Percentiles rank a stretch among this genome's conserved stretches.
Evolutionary conservation across 2,329 filamentous ascomycete genomes (phyloP).

Genomic region (Ophidiomyces ophidiicola): DNA sequence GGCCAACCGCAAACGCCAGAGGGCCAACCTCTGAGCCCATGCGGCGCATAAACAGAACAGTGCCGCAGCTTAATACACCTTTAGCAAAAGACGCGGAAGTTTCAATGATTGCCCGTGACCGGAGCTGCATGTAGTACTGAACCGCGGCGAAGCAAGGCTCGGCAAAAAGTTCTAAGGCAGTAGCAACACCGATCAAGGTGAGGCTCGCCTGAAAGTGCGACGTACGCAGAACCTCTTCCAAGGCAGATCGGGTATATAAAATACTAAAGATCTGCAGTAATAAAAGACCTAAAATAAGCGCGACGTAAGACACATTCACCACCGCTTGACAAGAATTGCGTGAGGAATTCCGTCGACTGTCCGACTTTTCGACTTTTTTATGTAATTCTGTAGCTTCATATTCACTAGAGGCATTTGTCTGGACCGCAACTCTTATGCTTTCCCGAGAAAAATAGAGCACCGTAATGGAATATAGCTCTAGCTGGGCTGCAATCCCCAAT

Average conservation of each 20-base stretch:
- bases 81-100: conserved; percentile 66
- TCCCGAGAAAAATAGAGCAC: conserved; percentile 93
- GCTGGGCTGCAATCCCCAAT: conserved; percentile 73
- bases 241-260: conserved; percentile 50
- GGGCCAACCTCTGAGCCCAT: conserved; percentile 52
- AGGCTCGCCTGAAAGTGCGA: conserved; percentile 52
- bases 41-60: conserved; percentile 52
- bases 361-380: conserved; percentile 18
- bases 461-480: conserved; percentile 85
- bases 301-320: conserved; percentile 77
- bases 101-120: conserved; percentile 69
- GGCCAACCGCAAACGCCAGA: conserved; percentile 78
- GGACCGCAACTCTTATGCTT: conserved; percentile 78
- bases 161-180: conserved; percentile 61
- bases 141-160: conserved; percentile 85
- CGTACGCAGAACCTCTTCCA: conserved; percentile 41
- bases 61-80: conserved; percentile 60
- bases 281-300: conserved; percentile 54
- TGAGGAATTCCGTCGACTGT: conserved; percentile 18
- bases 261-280: conserved; percentile 53
- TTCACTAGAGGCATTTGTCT: conserved; percentile 51
- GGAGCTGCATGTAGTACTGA: conserved; percentile 69
- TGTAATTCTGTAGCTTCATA: conserved; percentile 13
- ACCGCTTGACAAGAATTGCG: conserved; percentile 51
- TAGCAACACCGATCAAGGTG: conserved; percentile 44